phyloP scores from a whole-genome alignment of 208 protist species.

The Acanthamoeba comandoni region DNA sequence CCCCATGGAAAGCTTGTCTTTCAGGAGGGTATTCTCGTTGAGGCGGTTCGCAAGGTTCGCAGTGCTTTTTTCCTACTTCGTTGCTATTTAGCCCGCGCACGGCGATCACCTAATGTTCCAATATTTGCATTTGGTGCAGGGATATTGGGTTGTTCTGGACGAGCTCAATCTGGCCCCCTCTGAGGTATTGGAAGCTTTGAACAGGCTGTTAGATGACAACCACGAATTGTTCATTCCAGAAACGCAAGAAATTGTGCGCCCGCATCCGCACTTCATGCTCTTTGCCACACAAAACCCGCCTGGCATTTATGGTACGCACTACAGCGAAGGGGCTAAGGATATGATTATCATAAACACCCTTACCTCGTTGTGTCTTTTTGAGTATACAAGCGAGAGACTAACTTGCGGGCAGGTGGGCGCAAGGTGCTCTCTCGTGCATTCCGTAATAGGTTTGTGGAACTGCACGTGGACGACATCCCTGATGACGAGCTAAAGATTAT shows the following conservation, averaged over 20 bases:
- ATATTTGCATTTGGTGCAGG: constrained; percentile 80
- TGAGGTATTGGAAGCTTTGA: constrained; percentile 99
- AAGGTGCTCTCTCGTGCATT: constrained; percentile 99
- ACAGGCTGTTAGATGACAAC: constrained; percentile 99
- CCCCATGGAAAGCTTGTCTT: constrained; percentile 96
- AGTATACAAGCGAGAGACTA: constrained; percentile 82
- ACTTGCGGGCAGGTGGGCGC: constrained; percentile 89
- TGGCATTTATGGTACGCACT: constrained; percentile 93
- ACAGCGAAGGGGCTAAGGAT: not conserved
- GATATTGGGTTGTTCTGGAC: constrained; percentile 99
- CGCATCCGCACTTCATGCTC: constrained; percentile 98
- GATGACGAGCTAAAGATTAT: constrained; percentile 96
- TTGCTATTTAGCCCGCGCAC: not conserved
- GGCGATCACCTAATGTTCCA: not conserved
- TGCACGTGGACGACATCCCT: constrained; percentile 99
- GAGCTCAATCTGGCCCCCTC: constrained; percentile 99
- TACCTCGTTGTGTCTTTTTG: not conserved
- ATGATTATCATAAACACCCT: not conserved
- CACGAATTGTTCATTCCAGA: constrained; percentile 99
- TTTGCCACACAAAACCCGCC: constrained; percentile 99
- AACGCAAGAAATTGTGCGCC: constrained; percentile 94
- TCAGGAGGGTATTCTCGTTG: constrained; percentile 96
- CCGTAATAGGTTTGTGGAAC: constrained; percentile 98
- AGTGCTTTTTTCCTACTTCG: not conserved
- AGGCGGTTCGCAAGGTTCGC: constrained; percentile 92